Conservation (phyloP, 1,284 basidiomycete species). For the Cutaneotrichosporon sp. region DNA sequence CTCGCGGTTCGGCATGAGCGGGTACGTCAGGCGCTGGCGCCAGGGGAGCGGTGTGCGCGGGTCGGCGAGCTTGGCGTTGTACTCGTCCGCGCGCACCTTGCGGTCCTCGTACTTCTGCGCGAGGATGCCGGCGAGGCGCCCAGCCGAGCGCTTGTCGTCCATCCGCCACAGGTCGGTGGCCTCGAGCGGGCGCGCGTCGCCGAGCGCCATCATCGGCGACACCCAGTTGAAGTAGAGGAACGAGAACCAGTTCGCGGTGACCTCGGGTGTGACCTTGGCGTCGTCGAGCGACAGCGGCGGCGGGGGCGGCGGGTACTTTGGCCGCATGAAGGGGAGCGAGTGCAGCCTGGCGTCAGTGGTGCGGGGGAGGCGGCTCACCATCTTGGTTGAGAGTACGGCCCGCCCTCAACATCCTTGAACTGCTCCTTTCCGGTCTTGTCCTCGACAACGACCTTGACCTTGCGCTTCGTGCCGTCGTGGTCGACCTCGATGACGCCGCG, state of each 20-base stretch:
- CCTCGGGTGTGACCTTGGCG: slow-evolving; percentile 60
- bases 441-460: slow-evolving; percentile 46
- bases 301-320: slow-evolving; percentile 55
- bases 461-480: slow-evolving; percentile 36
- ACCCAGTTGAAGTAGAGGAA: slow-evolving; percentile 71
- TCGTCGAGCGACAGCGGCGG: slow-evolving; percentile 61
- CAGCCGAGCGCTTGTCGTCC: slow-evolving; percentile 59
- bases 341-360: slow-evolving; percentile 42
- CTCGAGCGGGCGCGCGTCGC: slow-evolving; percentile 70
- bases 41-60: slow-evolving; percentile 39
- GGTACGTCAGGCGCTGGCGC: slow-evolving; percentile 32
- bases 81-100: slow-evolving; percentile 63
- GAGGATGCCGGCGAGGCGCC: slow-evolving; percentile 66
- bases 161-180: slow-evolving; percentile 82
- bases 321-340: slow-evolving; percentile 50
- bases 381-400: slow-evolving; percentile 45
- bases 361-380: slow-evolving; percentile 44
- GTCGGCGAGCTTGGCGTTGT: slow-evolving; percentile 65
- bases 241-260: slow-evolving; percentile 59
- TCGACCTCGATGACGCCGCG: slow-evolving; percentile 28
- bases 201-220: slow-evolving; percentile 64
- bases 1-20: slow-evolving; percentile 36
- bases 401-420: slow-evolving; percentile 40
- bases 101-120: slow-evolving; percentile 66
- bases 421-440: slow-evolving; percentile 43